A percentile compares a stretch with the other conserved stretches of the same genome.
Conservation (phyloP, 495 filamentous ascomycete genomes). For the Lophiostoma macrostomum region DNA sequence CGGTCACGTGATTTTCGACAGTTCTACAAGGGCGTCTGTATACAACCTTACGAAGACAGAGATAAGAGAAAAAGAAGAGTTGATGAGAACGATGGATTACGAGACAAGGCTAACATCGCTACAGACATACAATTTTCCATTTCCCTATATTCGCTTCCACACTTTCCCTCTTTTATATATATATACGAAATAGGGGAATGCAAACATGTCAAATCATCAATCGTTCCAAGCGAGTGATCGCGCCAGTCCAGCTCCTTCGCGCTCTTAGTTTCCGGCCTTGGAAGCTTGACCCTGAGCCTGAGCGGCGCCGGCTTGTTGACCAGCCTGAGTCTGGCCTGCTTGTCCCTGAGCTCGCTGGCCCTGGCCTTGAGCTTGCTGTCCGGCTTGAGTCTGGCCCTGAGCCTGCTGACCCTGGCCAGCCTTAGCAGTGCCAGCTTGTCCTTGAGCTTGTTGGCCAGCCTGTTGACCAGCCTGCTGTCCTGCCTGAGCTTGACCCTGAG, state of each 20-base stretch:
- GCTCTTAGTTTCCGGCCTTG: background rate
- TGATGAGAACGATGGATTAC: slow-evolving; percentile 4
- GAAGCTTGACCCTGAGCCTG: slow-evolving; percentile 1
- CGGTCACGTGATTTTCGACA: background rate
- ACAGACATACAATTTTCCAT: background rate
- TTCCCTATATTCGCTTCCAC: background rate
- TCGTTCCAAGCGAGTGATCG: background rate
- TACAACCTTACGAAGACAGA: background rate
- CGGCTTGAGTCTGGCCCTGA: background rate
- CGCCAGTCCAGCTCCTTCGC: too few species aligned
- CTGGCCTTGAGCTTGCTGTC: slow-evolving; percentile 1
- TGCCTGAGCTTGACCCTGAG: slow-evolving; percentile 1
- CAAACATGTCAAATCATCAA: background rate
- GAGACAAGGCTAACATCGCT: background rate
- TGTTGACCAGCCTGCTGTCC: background rate
- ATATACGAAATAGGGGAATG: too few species aligned
- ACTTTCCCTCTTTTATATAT: background rate
- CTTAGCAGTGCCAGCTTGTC: too few species aligned
- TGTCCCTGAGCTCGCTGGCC: background rate
- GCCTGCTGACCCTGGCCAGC: too few species aligned
- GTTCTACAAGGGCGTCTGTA: background rate
- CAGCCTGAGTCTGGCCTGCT: slow-evolving; percentile 6
- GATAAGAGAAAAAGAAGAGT: background rate
- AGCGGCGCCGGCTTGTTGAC: background rate
- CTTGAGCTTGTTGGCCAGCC: background rate